Evolutionary conservation across 78 protist genomes (phyloP).

Genomic region (slime mould (Dictyostelium discoideum)): dicty_2.7 NC_007089.4:2792001-2792500

Average conservation of each 20-base stretch:
- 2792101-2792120: background rate
- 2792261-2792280: background rate
- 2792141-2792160: background rate
- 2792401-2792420: background rate
- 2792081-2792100: background rate
- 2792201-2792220: background rate
- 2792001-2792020: background rate
- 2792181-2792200: background rate
- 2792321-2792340: background rate
- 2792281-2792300: background rate
- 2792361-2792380: background rate
- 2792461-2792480: background rate
- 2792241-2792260: conserved; percentile 33
- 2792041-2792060: background rate
- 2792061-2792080: background rate
- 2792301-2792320: background rate
- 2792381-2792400: background rate
- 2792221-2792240: background rate
- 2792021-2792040: background rate
- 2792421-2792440: background rate
- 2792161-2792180: background rate
- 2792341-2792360: too few species aligned
- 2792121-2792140: background rate
- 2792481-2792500: background rate
- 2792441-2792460: too few species aligned